Evolutionary conservation across 495 filamentous ascomycete species (phyloP).

Genomic region (Penicillium waksmanii): DNA sequence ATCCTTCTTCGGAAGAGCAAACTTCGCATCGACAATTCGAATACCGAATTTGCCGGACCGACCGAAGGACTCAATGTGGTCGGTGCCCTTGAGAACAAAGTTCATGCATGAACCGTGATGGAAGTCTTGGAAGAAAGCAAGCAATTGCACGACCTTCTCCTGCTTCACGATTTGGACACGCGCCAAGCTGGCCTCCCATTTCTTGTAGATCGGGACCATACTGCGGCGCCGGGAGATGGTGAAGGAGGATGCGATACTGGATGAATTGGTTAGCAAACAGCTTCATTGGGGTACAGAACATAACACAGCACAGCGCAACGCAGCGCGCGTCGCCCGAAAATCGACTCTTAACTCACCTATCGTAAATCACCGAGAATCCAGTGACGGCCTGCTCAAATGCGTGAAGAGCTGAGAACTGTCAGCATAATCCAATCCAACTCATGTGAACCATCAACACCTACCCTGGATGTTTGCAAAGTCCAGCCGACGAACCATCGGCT

Average conservation of each 20-base stretch:
- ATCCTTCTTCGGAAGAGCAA: conserved; percentile 71
- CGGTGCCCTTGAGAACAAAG: conserved; percentile 78
- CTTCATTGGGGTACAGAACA: background rate
- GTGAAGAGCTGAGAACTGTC: conserved; percentile 62
- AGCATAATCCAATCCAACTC: conserved; percentile 30
- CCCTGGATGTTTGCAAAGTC: conserved; percentile 47
- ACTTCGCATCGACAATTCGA: conserved; percentile 85
- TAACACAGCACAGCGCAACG: too few relatives aligned
- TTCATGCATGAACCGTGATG: conserved; percentile 84
- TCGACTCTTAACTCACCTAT: conserved; percentile 49
- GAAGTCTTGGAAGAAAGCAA: conserved; percentile 82
- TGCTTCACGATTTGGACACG: conserved; percentile 79
- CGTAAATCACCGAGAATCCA: conserved; percentile 74
- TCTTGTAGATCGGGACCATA: conserved; percentile 89
- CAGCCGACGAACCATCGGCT: conserved; percentile 46
- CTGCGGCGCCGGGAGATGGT: conserved; percentile 82
- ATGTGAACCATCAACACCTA: conserved; percentile 21
- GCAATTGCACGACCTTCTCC: conserved; percentile 70
- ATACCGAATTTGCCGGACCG: conserved; percentile 69
- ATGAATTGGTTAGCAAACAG: background rate
- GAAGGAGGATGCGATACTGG: conserved; percentile 67
- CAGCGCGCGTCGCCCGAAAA: too few relatives aligned
- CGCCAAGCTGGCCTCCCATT: conserved; percentile 76
- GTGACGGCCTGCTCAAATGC: conserved; percentile 76
- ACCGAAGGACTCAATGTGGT: conserved; percentile 73